These are phyloP conservation scores for Calendula officinalis DNA, from an alignment of 129 eudicot genomes.

Conservation along the genomic window DNA sequence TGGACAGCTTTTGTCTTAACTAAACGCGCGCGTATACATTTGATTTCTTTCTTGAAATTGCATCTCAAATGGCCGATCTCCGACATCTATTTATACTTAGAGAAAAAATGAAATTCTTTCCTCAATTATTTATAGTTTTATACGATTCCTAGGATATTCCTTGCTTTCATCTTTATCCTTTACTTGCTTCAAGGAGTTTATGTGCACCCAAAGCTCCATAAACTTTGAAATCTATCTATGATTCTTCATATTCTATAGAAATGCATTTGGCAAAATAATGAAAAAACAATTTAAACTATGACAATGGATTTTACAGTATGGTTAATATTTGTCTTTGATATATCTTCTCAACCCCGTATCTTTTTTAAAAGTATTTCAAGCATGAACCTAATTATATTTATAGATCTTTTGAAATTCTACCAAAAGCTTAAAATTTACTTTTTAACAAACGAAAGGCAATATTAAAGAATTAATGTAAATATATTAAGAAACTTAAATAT, in stretches of 20 bases:
- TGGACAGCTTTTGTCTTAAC: not conserved
- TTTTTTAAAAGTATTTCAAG: no score
- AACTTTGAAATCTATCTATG: not conserved
- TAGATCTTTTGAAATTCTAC: no score
- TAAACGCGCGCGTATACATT: no score
- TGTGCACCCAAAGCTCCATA: not conserved
- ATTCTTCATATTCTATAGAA: not conserved
- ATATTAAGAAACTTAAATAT: no score
- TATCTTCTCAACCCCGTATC: no score
- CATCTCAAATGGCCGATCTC: not conserved
- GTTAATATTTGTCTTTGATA: no score
- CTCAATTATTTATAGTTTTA: no score
- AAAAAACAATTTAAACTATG: not conserved
- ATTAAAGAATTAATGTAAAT: no score
- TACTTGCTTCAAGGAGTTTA: not conserved
- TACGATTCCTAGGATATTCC: constrained; percentile 10
- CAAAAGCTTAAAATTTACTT: no score
- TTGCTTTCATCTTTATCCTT: not conserved
- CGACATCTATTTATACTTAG: not conserved
- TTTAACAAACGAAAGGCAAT: no score
- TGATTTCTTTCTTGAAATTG: not conserved
- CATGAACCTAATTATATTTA: no score
- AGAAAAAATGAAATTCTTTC: not conserved
- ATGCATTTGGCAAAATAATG: not conserved
- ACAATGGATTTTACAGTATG: no score